A percentile compares a stretch with the other conserved stretches of the same genome.
Evolutionary conservation across 2,329 filamentous ascomycete genomes (phyloP).

Genomic region (Dactylellina sp.): DNA sequence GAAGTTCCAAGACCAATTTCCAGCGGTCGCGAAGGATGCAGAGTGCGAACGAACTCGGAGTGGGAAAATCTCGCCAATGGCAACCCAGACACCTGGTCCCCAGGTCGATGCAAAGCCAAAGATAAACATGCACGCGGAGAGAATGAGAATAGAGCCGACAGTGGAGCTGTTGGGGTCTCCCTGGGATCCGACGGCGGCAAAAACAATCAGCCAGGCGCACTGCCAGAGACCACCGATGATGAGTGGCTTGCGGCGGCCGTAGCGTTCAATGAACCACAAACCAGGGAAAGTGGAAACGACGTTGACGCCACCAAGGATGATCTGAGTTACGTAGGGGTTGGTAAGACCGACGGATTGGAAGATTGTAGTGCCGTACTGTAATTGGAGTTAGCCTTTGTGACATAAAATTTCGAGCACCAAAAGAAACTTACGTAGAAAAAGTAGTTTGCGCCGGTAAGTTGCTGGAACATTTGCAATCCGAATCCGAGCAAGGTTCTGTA

Average conservation of each 20-base stretch:
- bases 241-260: constrained; percentile 75
- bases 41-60: constrained; percentile 72
- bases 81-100: constrained; percentile 78
- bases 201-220: constrained; percentile 74
- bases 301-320: constrained; percentile 77
- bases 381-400: constrained; percentile 11
- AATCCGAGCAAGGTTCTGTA: constrained; percentile 75
- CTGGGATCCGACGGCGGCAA: constrained; percentile 69
- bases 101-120: constrained; percentile 76
- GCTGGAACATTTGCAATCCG: constrained; percentile 73
- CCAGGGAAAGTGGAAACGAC: constrained; percentile 75
- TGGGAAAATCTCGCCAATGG: constrained; percentile 75
- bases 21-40: constrained; percentile 72
- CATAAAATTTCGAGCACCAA: background rate
- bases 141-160: constrained; percentile 73
- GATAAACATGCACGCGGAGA: constrained; percentile 77
- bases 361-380: constrained; percentile 75
- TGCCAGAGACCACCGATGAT: constrained; percentile 77
- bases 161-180: constrained; percentile 58
- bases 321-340: constrained; percentile 75
- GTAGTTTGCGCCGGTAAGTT: constrained; percentile 70
- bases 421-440: constrained; percentile 57
- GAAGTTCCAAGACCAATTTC: constrained; percentile 80
- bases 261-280: constrained; percentile 76
- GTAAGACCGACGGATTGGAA: constrained; percentile 75